Evolutionary conservation across 2,329 filamentous ascomycete genomes (phyloP), one percentile per base, ranked within the genome.

Genomic region (Ophiostoma novo-ulmi): DNA sequence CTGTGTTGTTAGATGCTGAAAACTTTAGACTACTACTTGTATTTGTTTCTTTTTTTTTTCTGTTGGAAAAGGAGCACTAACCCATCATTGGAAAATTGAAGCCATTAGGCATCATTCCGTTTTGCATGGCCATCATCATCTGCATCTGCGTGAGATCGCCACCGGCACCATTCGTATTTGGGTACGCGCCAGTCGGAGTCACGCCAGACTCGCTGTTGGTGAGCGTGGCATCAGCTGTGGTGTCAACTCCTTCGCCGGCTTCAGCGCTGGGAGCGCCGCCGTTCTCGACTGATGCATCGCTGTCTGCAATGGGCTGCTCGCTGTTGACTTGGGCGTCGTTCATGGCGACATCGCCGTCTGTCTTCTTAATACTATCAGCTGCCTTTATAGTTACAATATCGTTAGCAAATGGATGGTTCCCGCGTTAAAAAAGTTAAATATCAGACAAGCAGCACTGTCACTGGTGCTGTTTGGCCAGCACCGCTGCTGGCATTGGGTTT

Each of bases 61-160:
- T 31, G 31, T 31, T 31, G 31, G 22, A 13, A 11, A 31, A 8
- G 36, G n/a, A 13, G 4, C 67, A 84, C 91, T 78, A 87, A 97
- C 94, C 91, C 91, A 97, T 97, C 88, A 94, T 93, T 69, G 90
- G 85, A 77, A 89, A 89, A 72, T 81, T 82, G 71, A 88, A 89
- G 2, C 81, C 83, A 39, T 39, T 39, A 1, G 82, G 79, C 64
- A 82, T 82, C 85, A 89, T 89, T 75, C 87, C 86, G 76, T 90
- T 86, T 80, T 91, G 85, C 90, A 93, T 86, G 80, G 88, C 83
- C 88, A 91, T 90, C 89, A 92, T 87, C 88, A 88, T 87, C 79
- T 92, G 90, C 88, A 94, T 92, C 83, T 91, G 88, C 77, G 88
- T 90, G 80, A 91, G 89, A 76, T 90, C 88, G 71, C 85, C 86